phyloP scores from a whole-genome alignment of 257 asterid species.

The Solanum pennellii region DNA sequence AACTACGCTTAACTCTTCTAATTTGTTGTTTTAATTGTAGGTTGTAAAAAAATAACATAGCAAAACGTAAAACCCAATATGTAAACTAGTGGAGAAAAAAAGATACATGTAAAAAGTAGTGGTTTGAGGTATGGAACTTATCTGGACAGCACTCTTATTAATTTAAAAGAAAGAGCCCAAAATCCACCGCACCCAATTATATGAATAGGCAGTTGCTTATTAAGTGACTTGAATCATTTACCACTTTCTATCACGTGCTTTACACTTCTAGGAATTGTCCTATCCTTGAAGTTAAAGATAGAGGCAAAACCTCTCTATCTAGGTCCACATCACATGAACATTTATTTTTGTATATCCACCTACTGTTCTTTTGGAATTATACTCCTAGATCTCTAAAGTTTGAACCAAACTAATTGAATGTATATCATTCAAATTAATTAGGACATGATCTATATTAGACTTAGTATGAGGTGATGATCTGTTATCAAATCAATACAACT shows the following conservation, averaged over 20 bases:
- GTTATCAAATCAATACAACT: background rate
- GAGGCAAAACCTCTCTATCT: background rate
- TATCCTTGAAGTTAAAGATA: conserved; percentile 4
- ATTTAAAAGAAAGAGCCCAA: background rate
- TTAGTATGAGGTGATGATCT: background rate
- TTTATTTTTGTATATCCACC: background rate
- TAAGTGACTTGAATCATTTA: background rate
- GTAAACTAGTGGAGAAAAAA: background rate
- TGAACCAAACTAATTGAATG: background rate
- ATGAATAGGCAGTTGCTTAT: background rate
- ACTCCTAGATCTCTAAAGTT: background rate
- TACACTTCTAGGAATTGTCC: background rate
- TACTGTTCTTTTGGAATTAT: background rate
- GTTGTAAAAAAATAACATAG: background rate
- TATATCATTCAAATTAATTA: background rate
- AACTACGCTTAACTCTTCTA: background rate
- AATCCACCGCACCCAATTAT: background rate
- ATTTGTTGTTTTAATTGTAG: background rate
- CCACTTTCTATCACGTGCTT: conserved; percentile 3
- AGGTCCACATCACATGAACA: conserved; percentile 8
- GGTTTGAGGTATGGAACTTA: background rate
- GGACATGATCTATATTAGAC: background rate
- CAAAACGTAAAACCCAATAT: no score
- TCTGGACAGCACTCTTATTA: conserved; percentile 7
- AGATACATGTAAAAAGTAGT: background rate